A percentile compares a stretch with the other conserved stretches of the same genome.
Conservation (phyloP, 2,329 filamentous ascomycete genomes). For the Ilyonectria mors-panacis region DNA sequence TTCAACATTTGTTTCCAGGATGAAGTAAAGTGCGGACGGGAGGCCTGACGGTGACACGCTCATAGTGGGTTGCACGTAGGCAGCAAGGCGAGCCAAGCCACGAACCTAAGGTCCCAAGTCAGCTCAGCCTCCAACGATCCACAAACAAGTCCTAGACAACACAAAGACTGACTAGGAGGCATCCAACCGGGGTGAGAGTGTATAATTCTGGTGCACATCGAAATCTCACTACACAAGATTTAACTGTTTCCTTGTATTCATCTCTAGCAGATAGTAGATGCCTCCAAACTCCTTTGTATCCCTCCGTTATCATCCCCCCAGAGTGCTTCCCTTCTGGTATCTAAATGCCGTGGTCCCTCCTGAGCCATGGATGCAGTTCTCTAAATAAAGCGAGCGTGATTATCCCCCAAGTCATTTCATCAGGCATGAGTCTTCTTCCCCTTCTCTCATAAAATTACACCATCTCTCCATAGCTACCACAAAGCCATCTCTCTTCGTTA, state of each 20-base stretch:
- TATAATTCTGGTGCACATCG: neutral
- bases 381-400: conserved; percentile 45
- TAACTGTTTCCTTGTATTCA: conserved; percentile 14
- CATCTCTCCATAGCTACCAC: neutral
- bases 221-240: neutral
- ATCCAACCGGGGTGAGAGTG: neutral
- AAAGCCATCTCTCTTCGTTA: neutral
- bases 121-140: conserved; percentile 18
- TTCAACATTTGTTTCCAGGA: neutral
- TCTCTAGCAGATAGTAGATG: conserved; percentile 7
- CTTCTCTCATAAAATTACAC: conserved; percentile 30
- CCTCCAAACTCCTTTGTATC: conserved; percentile 43
- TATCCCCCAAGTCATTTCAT: conserved; percentile 44
- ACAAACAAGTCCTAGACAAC: conserved; percentile 2
- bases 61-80: conserved; percentile 7
- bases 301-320: conserved; percentile 27
- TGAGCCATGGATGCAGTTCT: conserved; percentile 37
- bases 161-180: neutral
- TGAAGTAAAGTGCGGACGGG: neutral
- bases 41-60: conserved; percentile 22
- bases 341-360: conserved; percentile 40
- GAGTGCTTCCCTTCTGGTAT: conserved; percentile 35
- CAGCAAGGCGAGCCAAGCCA: conserved; percentile 27
- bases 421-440: conserved; percentile 32
- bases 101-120: conserved; percentile 1